Evolutionary conservation across 139 green algal species (phyloP).

Genomic region (Picochlorum sp.): DNA sequence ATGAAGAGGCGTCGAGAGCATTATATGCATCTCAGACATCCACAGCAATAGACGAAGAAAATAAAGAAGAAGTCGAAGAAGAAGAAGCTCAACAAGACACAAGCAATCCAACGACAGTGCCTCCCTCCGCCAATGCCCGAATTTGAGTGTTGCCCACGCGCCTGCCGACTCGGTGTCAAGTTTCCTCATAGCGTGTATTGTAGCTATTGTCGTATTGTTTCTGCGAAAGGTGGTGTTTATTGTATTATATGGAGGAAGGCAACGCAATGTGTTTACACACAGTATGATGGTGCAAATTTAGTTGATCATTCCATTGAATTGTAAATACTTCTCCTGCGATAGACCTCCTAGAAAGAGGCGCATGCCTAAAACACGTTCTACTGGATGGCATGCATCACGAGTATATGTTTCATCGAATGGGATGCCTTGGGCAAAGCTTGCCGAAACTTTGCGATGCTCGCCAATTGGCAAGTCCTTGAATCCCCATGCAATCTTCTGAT

Average conservation of each 20-base stretch:
- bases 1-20: slow-evolving; percentile 8
- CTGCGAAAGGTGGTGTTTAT: slow-evolving; percentile 29
- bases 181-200: too few species aligned
- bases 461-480: neutral
- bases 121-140: neutral
- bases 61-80: too few species aligned
- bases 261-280: too few species aligned
- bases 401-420: neutral
- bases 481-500: slow-evolving; percentile 1
- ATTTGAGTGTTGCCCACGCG: too few species aligned
- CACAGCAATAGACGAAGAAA: neutral
- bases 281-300: neutral
- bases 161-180: neutral
- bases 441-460: neutral
- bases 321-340: neutral
- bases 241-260: neutral
- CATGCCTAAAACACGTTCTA: slow-evolving; percentile 23
- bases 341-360: slow-evolving; percentile 21
- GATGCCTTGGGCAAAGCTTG: neutral
- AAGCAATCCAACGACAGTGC: neutral
- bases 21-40: slow-evolving; percentile 2
- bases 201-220: slow-evolving; percentile 41
- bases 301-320: slow-evolving; percentile 2
- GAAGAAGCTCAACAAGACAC: neutral
- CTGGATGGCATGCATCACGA: neutral